Evolutionary conservation across 2,329 filamentous ascomycete genomes (phyloP), one percentile per base, ranked within the genome.

Genomic region (Colletotrichum theobromicola): DNA sequence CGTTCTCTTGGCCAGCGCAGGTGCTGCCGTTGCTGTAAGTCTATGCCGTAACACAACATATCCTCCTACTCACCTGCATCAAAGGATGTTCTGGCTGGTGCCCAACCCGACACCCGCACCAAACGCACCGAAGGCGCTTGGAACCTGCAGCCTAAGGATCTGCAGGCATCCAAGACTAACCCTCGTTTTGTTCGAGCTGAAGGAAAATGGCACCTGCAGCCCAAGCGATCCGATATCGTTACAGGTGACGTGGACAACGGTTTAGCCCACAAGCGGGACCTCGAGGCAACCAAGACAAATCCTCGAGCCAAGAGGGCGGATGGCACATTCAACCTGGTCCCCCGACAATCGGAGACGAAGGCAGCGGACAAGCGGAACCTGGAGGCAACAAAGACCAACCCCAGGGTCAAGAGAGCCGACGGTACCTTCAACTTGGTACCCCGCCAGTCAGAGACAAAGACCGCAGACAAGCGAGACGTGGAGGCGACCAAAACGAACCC

Each of bases 231-330:
- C 2, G 53, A 28, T 4, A 18, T 18, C 26, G 53, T 57, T 7
- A 57, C 24, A 28, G 53, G 0, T 28, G 24, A 57, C 24, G 53
- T 18, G 0, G 53, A 28, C 7, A 1, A 37, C 0, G n/a, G 2
- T 0, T 7, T 32, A 0, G 15, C 3, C 18, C 57, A 60, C 32
- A 62, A 62, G 58, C 18, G n/a, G 13, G 21, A 24, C 32, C 21
- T 62, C 0, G 61, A 63, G 34, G 61, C 63, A 53, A 66, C 63
- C 28, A 66, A 66, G 63, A 35, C 63, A 5, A 66, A 55, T n/a
- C 63, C 63, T 9, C 15, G 63, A 2, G 63, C 13, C 2, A 65
- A 55, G 42, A 32, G 63, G 4, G 63, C 28, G 0, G 63, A 65
- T 5, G 63, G 63, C 18, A 35, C 63, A 0, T 65, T 30, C 12